These are phyloP conservation scores for Ammopiptanthus mongolicus DNA, from an alignment of 306 rosid genomes.

Conservation along the genomic window DNA sequence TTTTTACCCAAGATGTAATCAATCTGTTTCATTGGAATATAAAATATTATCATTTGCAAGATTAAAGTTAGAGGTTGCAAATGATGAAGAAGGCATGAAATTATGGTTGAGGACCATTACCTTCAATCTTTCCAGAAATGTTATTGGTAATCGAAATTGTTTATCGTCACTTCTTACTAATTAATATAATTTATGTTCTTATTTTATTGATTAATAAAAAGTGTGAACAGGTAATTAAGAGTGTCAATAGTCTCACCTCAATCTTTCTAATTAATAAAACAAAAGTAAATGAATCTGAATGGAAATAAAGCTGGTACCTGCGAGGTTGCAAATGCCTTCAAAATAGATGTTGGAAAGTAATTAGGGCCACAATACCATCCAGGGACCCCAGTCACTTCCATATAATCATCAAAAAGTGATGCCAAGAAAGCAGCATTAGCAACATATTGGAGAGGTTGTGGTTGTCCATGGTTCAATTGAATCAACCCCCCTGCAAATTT, in stretches of 20 bases:
- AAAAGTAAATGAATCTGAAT: not conserved
- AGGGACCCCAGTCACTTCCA: conserved; percentile 39
- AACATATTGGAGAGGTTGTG: conserved; percentile 52
- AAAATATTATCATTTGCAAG: not conserved
- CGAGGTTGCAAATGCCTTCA: conserved; percentile 52
- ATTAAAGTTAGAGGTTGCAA: not conserved
- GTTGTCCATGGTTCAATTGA: conserved; percentile 41
- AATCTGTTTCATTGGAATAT: conserved; percentile 27
- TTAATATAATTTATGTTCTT: too few relatives aligned
- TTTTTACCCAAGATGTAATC: conserved; percentile 67
- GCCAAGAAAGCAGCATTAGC: conserved; percentile 67
- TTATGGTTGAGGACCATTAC: not conserved
- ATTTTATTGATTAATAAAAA: too few relatives aligned
- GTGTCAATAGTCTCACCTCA: too few relatives aligned
- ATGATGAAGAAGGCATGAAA: not conserved
- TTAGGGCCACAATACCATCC: conserved; percentile 52
- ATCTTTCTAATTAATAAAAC: not conserved
- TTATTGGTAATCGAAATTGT: too few relatives aligned
- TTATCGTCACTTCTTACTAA: too few relatives aligned
- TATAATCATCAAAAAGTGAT: conserved; percentile 54
- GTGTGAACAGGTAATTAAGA: too few relatives aligned
- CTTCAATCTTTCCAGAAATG: not conserved
- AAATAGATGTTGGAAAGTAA: conserved; percentile 20
- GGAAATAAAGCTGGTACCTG: conserved; percentile 37
- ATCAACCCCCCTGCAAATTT: conserved; percentile 55